Conservation (phyloP, 164 flowering plant genomes). For the Cinnamomum micranthum region DNA sequence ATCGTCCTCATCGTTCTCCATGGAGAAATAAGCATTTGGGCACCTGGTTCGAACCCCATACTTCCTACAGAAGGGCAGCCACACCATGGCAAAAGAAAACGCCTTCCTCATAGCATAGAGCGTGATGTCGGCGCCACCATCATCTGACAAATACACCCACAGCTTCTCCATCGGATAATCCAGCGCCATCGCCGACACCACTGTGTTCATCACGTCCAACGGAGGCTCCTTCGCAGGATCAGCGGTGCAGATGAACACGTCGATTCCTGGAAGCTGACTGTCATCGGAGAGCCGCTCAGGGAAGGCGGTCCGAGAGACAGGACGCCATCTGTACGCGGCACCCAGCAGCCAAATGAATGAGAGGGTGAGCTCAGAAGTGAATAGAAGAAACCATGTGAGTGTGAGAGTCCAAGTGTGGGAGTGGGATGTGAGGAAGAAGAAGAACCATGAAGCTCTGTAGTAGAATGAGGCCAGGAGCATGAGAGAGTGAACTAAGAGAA, state of each 20-base stretch:
- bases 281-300: constrained; percentile 42
- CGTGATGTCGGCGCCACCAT: constrained; percentile 49
- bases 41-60: constrained; percentile 36
- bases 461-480: constrained; percentile 8
- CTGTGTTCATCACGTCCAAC: constrained; percentile 62
- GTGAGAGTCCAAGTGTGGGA: neutral
- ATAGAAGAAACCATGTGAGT: constrained; percentile 31
- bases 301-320: constrained; percentile 39
- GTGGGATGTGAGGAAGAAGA: neutral
- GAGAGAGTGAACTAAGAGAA: neutral
- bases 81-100: constrained; percentile 34
- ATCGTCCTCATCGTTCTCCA: neutral
- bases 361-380: constrained; percentile 38
- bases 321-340: constrained; percentile 44
- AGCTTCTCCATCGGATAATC: constrained; percentile 66
- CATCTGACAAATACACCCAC: constrained; percentile 61
- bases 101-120: constrained; percentile 39
- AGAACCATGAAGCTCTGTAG: constrained; percentile 11
- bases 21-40: constrained; percentile 50
- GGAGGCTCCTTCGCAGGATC: constrained; percentile 59
- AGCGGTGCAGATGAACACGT: constrained; percentile 57
- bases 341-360: constrained; percentile 44
- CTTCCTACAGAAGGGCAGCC: constrained; percentile 61
- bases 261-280: constrained; percentile 37
- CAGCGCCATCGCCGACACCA: constrained; percentile 62